These are phyloP conservation scores for Inonotus hispidus DNA, from an alignment of 1,284 basidiomycete species.

Conservation along the genomic window DNA sequence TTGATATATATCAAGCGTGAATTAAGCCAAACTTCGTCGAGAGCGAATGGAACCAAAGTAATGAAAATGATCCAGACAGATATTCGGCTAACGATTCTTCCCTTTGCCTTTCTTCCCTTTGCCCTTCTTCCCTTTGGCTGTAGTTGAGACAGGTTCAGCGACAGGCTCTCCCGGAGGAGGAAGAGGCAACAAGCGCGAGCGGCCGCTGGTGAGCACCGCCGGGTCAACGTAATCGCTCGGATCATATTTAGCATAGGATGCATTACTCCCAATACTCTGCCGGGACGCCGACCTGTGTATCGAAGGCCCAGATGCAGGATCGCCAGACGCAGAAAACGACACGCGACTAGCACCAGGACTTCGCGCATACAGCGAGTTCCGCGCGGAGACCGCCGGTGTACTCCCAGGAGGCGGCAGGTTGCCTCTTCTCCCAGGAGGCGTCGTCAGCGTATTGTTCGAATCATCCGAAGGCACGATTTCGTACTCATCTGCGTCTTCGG, in stretches of 20 bases:
- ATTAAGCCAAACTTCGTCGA: too few relatives aligned
- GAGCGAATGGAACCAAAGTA: background rate
- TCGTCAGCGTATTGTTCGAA: constrained; percentile 9
- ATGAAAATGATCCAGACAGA: background rate
- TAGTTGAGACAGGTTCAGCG: constrained; percentile 5
- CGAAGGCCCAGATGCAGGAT: background rate
- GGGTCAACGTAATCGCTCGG: constrained; percentile 28
- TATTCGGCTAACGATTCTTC: background rate
- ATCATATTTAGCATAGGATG: constrained; percentile 28
- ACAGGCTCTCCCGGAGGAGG: background rate
- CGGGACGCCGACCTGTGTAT: constrained; percentile 23
- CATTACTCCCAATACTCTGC: constrained; percentile 26
- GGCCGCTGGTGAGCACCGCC: constrained; percentile 28
- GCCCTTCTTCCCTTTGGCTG: constrained; percentile 11
- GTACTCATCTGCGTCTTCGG: constrained; percentile 10
- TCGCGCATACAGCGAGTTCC: background rate
- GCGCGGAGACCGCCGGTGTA: background rate
- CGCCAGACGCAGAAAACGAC: constrained; percentile 4
- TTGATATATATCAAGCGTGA: background rate
- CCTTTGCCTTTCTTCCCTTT: background rate
- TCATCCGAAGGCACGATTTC: background rate
- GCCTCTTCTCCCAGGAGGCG: background rate
- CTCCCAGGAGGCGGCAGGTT: background rate
- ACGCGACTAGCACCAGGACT: background rate
- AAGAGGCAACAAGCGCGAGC: constrained; percentile 5